These are phyloP conservation scores for Lasiodiplodia citricola DNA, from an alignment of 2,329 filamentous ascomycete genomes.

Conservation along the genomic window DNA sequence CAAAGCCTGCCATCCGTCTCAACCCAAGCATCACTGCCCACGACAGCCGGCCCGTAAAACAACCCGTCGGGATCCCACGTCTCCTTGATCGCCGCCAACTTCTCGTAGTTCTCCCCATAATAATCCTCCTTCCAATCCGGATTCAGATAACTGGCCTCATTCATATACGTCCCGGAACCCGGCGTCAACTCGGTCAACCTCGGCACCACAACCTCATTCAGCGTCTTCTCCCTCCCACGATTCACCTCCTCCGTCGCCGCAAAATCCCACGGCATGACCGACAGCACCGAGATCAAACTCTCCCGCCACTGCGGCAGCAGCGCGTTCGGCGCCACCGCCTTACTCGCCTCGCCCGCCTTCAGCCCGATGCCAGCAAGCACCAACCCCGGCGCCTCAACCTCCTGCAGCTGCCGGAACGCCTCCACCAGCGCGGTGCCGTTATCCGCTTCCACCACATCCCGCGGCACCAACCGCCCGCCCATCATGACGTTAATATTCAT, in stretches of 20 bases:
- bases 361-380: neutral
- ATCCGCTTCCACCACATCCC: slow-evolving; percentile 3
- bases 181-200: slow-evolving; percentile 35
- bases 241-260: neutral
- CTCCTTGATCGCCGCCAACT: slow-evolving; percentile 32
- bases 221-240: neutral
- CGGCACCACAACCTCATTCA: slow-evolving; percentile 9
- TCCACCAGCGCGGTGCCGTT: neutral
- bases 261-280: neutral
- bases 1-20: slow-evolving; percentile 31
- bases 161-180: slow-evolving; percentile 34
- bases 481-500: slow-evolving; percentile 7
- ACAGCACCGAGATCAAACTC: neutral
- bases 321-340: slow-evolving; percentile 28
- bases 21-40: slow-evolving; percentile 36
- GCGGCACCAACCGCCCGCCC: slow-evolving; percentile 29
- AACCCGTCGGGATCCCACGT: slow-evolving; percentile 34
- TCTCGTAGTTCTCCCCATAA: slow-evolving; percentile 32
- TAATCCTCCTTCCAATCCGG: slow-evolving; percentile 12
- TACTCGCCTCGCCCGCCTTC: neutral
- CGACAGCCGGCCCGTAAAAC: slow-evolving; percentile 32
- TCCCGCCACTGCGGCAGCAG: slow-evolving; percentile 35
- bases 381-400: neutral
- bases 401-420: neutral
- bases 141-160: slow-evolving; percentile 11